These are phyloP conservation scores for Cordyceps militaris DNA, from an alignment of 2,329 filamentous ascomycete species.

Conservation along the genomic window DNA sequence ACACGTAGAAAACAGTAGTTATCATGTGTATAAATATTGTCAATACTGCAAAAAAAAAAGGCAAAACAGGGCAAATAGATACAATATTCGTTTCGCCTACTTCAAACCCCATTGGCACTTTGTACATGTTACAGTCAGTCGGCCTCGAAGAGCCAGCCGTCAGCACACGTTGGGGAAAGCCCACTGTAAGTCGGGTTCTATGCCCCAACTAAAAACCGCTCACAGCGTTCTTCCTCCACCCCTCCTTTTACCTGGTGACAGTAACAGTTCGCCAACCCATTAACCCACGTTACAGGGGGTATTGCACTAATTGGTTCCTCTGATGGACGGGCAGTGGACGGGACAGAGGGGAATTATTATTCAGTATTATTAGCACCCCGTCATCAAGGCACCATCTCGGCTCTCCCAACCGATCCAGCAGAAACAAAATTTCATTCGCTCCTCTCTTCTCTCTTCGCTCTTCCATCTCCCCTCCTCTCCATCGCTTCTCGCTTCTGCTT, in stretches of 20 bases:
- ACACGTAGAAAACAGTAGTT: too few species aligned
- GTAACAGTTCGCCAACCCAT: not conserved
- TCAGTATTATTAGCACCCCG: not conserved
- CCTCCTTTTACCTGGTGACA: too few species aligned
- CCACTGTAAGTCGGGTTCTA: conserved; percentile 13
- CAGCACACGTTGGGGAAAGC: conserved; percentile 15
- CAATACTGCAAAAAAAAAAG: too few species aligned
- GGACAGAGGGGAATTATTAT: not conserved
- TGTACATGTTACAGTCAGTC: not conserved
- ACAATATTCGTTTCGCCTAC: not conserved
- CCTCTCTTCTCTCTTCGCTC: not conserved
- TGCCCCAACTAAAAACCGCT: not conserved
- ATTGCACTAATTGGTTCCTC: not conserved
- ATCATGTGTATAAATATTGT: too few species aligned
- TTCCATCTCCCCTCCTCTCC: not conserved
- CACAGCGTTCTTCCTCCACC: too few species aligned
- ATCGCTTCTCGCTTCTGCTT: not conserved
- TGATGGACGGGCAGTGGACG: not conserved
- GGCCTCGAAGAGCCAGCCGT: not conserved
- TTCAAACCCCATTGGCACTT: not conserved
- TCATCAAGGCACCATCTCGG: conserved; percentile 2
- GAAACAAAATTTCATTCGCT: not conserved
- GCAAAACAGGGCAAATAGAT: not conserved
- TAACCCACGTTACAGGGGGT: not conserved
- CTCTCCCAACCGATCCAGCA: conserved; percentile 6